phyloP scores from a whole-genome alignment of 352 stramenopile species.

The Pythium utonaiense region DNA sequence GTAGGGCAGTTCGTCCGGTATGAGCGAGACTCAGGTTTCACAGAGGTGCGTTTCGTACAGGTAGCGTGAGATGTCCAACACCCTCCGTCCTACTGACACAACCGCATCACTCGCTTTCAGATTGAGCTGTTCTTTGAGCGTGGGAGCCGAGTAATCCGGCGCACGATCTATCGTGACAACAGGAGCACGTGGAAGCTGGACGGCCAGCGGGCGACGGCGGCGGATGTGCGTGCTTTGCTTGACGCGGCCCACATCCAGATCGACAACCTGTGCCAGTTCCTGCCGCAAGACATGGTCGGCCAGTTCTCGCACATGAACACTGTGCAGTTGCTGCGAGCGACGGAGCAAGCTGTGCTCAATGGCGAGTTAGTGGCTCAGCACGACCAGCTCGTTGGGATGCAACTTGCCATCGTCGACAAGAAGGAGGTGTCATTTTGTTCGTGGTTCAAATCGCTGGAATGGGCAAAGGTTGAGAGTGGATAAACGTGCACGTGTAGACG shows the following conservation, averaged over 20 bases:
- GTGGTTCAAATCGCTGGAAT: no score
- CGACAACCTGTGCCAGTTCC: slow-evolving; percentile 98
- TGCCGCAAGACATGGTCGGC: slow-evolving; percentile 96
- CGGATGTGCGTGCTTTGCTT: slow-evolving; percentile 77
- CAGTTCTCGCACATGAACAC: slow-evolving; percentile 89
- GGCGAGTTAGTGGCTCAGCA: slow-evolving; percentile 69
- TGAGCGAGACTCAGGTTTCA: slow-evolving; percentile 82
- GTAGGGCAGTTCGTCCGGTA: slow-evolving; percentile 89
- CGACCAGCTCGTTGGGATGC: slow-evolving; percentile 75
- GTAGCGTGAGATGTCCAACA: no score
- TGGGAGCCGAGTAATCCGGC: slow-evolving; percentile 82
- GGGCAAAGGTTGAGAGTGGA: no score
- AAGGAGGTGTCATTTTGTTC: no score
- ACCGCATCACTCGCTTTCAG: no score
- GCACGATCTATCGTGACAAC: slow-evolving; percentile 91
- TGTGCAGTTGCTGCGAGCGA: slow-evolving; percentile 64
- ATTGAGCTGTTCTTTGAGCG: slow-evolving; percentile 92
- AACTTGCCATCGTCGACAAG: slow-evolving; percentile 71
- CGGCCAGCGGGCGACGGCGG: slow-evolving; percentile 61
- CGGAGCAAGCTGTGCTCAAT: slow-evolving; percentile 69
- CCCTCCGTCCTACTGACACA: no score
- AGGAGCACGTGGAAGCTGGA: slow-evolving; percentile 82
- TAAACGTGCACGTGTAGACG: no score
- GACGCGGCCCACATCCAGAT: slow-evolving; percentile 92
- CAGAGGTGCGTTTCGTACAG: slow-evolving; percentile 50